Evolutionary conservation across 1,139 yeast species (phyloP), one percentile per base, ranked within the genome.

Genomic region (Zygotorulaspora mrakii): DNA sequence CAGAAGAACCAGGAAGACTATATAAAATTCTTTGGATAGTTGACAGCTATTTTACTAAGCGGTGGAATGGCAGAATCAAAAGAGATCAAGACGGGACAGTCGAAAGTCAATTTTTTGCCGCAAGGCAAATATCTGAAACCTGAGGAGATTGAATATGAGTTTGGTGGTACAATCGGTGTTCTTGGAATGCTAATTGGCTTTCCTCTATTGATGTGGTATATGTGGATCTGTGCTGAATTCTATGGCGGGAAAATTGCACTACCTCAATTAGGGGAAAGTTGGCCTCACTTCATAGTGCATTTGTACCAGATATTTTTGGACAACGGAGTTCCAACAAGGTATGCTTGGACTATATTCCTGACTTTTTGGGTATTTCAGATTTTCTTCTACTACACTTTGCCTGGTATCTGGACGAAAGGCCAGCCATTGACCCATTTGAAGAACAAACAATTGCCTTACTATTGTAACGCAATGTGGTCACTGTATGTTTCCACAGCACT

Each of bases 391-490:
- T 79, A 84, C 55, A 78, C 82, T n/a, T 71, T 89, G 55, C 98
- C 98, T 4, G 98, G 98, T 39, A 70, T 91, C 33, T 85, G 94
- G 89, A 83, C 95, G 29, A 82, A 87, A 64, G 98, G 98, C 31
- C 94, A 87, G 59, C 95, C 95, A 6, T 77, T 91, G 61, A 72
- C 76, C 8, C 97, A 91, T 60, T 69, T 84, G 66, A 73, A 82
- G 49, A 78, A 80, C 58, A 76, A 76, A 58, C 94, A 88, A 57
- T 73, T 91, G 62, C 94, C 94, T 10, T 91, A 91, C 70, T 89
- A 70, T 66, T 94, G 98, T 67, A 91, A 89, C 62, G 96, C 98
- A 1, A 76, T 85, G 66, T 77, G 81, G 74, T 70, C 96, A 2
- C 77, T 89, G 59, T 91, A 91, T 66, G 68, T 79, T 38, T 73